These are phyloP conservation scores for Kodamaea plutei DNA, from an alignment of 1,139 yeast species.

Conservation along the genomic window DNA sequence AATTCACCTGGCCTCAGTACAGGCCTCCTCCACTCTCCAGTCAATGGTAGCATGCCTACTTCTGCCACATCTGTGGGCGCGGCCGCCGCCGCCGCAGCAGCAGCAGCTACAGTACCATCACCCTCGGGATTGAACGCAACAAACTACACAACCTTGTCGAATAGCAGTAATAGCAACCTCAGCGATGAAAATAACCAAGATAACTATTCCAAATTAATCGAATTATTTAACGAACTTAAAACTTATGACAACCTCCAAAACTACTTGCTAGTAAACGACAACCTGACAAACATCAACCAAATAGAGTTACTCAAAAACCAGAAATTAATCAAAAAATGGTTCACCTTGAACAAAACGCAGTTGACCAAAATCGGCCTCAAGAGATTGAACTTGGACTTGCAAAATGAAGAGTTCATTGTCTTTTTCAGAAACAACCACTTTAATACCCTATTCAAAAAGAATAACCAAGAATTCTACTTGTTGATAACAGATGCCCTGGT, in stretches of 20 bases:
- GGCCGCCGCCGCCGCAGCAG: no score
- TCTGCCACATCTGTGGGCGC: background rate
- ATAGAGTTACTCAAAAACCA: constrained; percentile 15
- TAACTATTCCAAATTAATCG: constrained; percentile 18
- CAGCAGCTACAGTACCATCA: no score
- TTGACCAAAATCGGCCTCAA: constrained; percentile 61
- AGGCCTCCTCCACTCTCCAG: no score
- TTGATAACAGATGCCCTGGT: constrained; percentile 75
- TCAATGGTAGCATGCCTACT: no score
- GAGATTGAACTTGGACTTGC: constrained; percentile 40
- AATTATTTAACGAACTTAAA: constrained; percentile 24
- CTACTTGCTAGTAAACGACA: constrained; percentile 21
- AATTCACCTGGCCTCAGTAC: no score
- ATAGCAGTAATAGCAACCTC: constrained; percentile 4
- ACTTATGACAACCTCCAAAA: constrained; percentile 48
- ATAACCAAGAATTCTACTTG: constrained; percentile 47
- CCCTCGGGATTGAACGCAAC: no score
- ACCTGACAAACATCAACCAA: constrained; percentile 8
- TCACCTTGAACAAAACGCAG: constrained; percentile 59
- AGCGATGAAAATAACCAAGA: constrained; percentile 13
- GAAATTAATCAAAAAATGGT: constrained; percentile 33
- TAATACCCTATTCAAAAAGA: constrained; percentile 59
- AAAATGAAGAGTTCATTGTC: constrained; percentile 45
- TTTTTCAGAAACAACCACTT: constrained; percentile 87
- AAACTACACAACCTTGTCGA: background rate